Conservation (phyloP, 805 yeast species). For the Dipodascus geniculatus region DNA sequence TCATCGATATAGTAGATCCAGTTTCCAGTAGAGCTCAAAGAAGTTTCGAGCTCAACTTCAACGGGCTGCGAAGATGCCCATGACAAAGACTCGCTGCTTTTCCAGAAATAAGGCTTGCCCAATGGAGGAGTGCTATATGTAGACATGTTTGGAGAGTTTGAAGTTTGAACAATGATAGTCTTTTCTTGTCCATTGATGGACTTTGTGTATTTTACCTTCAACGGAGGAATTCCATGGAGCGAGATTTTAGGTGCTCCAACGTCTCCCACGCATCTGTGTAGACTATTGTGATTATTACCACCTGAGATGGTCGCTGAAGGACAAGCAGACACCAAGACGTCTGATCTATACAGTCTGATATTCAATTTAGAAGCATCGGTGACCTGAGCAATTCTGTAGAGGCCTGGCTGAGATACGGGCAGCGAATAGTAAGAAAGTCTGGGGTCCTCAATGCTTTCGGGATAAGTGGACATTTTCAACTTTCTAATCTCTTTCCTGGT, state of each 20-base stretch:
- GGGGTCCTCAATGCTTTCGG: slow-evolving; percentile 7
- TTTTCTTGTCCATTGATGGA: slow-evolving; percentile 29
- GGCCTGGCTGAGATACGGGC: slow-evolving; percentile 60
- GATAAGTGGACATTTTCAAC: slow-evolving; percentile 12
- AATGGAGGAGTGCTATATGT: slow-evolving; percentile 25
- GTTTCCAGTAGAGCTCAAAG: slow-evolving; percentile 36
- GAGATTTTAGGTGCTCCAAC: slow-evolving; percentile 40
- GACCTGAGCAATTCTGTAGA: slow-evolving; percentile 60
- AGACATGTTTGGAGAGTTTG: slow-evolving; percentile 38
- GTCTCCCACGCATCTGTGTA: slow-evolving; percentile 54
- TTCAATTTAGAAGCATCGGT: slow-evolving; percentile 49
- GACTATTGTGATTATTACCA: slow-evolving; percentile 20
- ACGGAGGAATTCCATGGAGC: slow-evolving; percentile 70
- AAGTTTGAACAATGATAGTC: slow-evolving; percentile 30
- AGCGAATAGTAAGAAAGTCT: slow-evolving; percentile 47
- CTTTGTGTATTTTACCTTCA: slow-evolving; percentile 40
- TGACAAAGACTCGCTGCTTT: slow-evolving; percentile 13
- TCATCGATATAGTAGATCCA: slow-evolving; percentile 46
- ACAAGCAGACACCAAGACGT: slow-evolving; percentile 59
- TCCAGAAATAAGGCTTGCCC: slow-evolving; percentile 8
- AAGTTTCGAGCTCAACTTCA: slow-evolving; percentile 33
- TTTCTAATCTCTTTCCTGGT: slow-evolving; percentile 44
- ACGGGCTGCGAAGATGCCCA: slow-evolving; percentile 30
- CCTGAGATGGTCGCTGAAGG: slow-evolving; percentile 53
- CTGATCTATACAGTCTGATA: slow-evolving; percentile 48